Conservation (phyloP, 306 rosid genomes). For the Coriaria nepalensis region DNA sequence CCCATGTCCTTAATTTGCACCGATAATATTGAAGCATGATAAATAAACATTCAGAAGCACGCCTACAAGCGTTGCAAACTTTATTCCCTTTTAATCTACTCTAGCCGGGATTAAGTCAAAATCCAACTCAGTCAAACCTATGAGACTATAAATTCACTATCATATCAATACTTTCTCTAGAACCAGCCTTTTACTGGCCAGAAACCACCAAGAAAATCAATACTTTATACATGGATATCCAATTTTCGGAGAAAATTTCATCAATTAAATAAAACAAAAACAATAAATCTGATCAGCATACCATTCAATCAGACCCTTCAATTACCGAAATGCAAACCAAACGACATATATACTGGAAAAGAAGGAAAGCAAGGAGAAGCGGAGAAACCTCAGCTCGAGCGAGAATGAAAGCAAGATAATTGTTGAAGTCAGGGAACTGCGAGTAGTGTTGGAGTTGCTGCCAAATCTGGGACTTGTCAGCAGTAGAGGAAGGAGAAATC, state of each 20-base stretch:
- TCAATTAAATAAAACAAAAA: background rate
- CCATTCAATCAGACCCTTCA: slow-evolving; percentile 9
- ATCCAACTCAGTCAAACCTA: background rate
- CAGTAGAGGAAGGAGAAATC: slow-evolving; percentile 66
- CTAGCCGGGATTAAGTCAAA: background rate
- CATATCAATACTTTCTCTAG: background rate
- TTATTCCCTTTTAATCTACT: too few relatives aligned
- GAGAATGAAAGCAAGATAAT: slow-evolving; percentile 80
- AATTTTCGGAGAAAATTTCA: too few relatives aligned
- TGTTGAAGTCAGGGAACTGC: slow-evolving; percentile 87
- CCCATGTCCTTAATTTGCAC: too few relatives aligned
- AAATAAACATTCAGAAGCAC: too few relatives aligned
- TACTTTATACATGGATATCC: too few relatives aligned
- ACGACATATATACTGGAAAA: background rate
- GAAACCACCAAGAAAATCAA: too few relatives aligned
- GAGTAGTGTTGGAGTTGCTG: slow-evolving; percentile 83
- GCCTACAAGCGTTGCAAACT: too few relatives aligned
- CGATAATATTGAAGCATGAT: too few relatives aligned
- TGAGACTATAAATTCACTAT: background rate
- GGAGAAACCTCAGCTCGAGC: slow-evolving; percentile 69
- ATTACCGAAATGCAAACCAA: background rate
- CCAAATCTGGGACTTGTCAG: slow-evolving; percentile 99
- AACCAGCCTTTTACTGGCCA: slow-evolving; percentile 3
- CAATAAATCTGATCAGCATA: background rate
- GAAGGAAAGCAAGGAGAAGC: background rate